Conservation (phyloP, 2,329 filamentous ascomycete genomes). For the Microsporum canis region DNA sequence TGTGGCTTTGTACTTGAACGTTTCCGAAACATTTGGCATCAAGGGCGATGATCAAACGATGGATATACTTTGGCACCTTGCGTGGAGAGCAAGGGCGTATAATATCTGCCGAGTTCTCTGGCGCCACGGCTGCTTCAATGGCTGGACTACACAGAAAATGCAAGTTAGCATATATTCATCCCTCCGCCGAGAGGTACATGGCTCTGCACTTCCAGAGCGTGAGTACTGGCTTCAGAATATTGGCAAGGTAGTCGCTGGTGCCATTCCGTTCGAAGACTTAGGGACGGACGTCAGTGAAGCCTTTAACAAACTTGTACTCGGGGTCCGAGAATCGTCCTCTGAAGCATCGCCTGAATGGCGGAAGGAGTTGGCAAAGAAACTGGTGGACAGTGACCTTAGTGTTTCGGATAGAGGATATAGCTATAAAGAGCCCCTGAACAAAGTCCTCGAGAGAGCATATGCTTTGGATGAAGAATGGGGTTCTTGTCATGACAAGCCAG, state of each 20-base stretch:
- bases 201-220: slow-evolving; percentile 7
- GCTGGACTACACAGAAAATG: slow-evolving; percentile 26
- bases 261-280: slow-evolving; percentile 5
- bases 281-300: not conserved
- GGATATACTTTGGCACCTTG: slow-evolving; percentile 33
- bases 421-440: slow-evolving; percentile 15
- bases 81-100: slow-evolving; percentile 27
- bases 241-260: slow-evolving; percentile 12
- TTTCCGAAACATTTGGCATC: slow-evolving; percentile 10
- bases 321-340: not conserved
- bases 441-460: slow-evolving; percentile 29
- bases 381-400: not conserved
- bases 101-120: slow-evolving; percentile 39
- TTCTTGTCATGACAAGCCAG: not conserved
- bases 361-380: not conserved
- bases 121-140: slow-evolving; percentile 37
- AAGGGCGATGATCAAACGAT: slow-evolving; percentile 19
- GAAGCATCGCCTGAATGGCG: not conserved
- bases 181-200: slow-evolving; percentile 20
- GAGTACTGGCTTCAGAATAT: slow-evolving; percentile 1
- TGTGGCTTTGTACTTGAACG: slow-evolving; percentile 14
- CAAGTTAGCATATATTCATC: slow-evolving; percentile 23
- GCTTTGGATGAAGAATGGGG: slow-evolving; percentile 26
- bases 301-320: not conserved
- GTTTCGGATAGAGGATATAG: slow-evolving; percentile 18